Evolutionary conservation across 371 early-diverging fungal species (phyloP), one percentile per base, ranked within the genome.

Genomic region (Syncephalastrum monosporum): DNA sequence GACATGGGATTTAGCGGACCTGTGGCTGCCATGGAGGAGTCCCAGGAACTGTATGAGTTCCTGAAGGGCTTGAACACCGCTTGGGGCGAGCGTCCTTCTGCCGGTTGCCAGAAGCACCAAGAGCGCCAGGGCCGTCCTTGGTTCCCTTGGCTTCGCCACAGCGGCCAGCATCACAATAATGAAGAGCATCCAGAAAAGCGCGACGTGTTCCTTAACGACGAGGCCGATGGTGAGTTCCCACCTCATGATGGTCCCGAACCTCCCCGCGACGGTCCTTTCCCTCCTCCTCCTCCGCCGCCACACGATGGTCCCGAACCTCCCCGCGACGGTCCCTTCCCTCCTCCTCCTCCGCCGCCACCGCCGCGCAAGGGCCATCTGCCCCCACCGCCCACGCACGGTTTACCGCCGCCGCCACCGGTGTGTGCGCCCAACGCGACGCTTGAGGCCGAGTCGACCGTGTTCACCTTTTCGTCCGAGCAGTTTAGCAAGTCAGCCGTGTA

Each of bases 381-480:
- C 17, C 14, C 25, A 2, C 25, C 42, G 10, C 56, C 41, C 42
- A 42, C 43, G n/a, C 56, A 29, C 42, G 23, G 43, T 21, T 42
- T 50, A 42, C 60, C 59, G 3, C 12, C 51, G 24, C 51, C 47
- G 29, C 57, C 57, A 38, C 21, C 23, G 41, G 16, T 41, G 47
- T 61, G 57, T 16, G 16, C 33, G 19, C 44, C 65, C 8, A 41
- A 57, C 27, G 52, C 23, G 12, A 49, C 49, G 21, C 47, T 65
- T 41, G 25, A 46, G 14, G 33, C 65, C 12, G 54, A 54, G 2
- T 49, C 60, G 5, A 60, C 59, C 0, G 48, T 44, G 1, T 51
- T 57, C 29, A 56, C 24, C 12, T 60, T 65, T 46, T 65, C 65
- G 13, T 57, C 60, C 12, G 60, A 65, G n/a, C 46, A 65, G 50